phyloP scores from a whole-genome alignment of 371 early-diverging fungal species.

The Mortierella sp. region DNA sequence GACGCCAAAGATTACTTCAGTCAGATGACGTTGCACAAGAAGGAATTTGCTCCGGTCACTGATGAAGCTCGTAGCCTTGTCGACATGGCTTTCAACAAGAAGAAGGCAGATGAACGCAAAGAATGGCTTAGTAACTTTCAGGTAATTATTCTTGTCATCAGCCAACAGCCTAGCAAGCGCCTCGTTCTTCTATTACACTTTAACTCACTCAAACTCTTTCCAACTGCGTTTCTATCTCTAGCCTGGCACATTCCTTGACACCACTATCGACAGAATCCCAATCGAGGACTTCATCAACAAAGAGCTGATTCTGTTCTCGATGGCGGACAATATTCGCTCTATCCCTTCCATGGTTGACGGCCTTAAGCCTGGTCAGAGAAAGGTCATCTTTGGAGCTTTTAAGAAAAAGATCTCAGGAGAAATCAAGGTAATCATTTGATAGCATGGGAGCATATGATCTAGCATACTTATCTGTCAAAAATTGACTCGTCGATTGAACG shows the following conservation, averaged over 20 bases:
- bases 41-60: constrained; percentile 80
- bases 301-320: constrained; percentile 97
- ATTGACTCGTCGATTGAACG: background rate
- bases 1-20: constrained; percentile 98
- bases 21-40: constrained; percentile 86
- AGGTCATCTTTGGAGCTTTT: constrained; percentile 96
- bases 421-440: constrained; percentile 82
- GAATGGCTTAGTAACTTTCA: constrained; percentile 93
- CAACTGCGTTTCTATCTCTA: constrained; percentile 23
- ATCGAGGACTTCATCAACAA: constrained; percentile 98
- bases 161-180: too few relatives aligned
- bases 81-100: constrained; percentile 99
- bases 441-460: too few relatives aligned
- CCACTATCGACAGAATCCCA: constrained; percentile 80
- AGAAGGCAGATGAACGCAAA: constrained; percentile 97
- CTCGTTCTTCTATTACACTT: background rate
- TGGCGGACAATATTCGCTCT: constrained; percentile 98
- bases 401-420: constrained; percentile 89
- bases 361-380: constrained; percentile 99
- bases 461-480: too few relatives aligned
- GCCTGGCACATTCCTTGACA: constrained; percentile 97
- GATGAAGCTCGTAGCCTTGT: constrained; percentile 86
- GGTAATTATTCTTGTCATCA: constrained; percentile 55
- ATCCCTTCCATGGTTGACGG: constrained; percentile 99
- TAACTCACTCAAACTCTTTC: background rate